Evolutionary conservation across 306 rosid species (phyloP), one percentile per base, ranked within the genome.

Genomic region (Vigna radiata): DNA sequence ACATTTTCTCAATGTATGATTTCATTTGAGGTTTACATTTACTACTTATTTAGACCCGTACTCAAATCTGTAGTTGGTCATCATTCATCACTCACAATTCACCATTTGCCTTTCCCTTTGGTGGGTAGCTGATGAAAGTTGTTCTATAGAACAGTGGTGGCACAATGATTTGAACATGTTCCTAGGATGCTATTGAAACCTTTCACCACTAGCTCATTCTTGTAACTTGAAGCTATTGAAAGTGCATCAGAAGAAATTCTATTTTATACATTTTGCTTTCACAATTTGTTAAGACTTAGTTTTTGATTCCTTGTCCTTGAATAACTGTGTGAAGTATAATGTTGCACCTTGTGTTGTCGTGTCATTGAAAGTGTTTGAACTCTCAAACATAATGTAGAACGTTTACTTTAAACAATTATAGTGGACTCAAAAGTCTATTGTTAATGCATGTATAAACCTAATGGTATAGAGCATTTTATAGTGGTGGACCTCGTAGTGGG

Each of bases 401-500:
- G 2, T 23, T 44, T 44, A 29, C 7, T 11, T 49, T 27, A 3
- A 48, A n/a, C 21, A 53, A 36, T 10, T 0, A n/a, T 48, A 71
- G 21, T 36, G 33, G 64, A 53, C n/a, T 18, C 12, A 53, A 52
- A 17, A 5, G 36, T 2, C 50, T 4, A 52, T 52, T 70, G 50
- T 71, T 53, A 1, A 71, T 18, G 36, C 29, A 53, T 52, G 56
- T 15, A 44, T 68, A 46, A 46, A 17, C 49, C 64, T 49, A 76
- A 52, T 65, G 73, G 27, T 0, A 48, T 36, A 37, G 52, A 63
- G 63, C 63, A 47, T 49, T 62, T 14, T 21, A 21, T 61, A 17
- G 61, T 75, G 79, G 79, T 31, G 61, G 50, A 13, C 49, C 73
- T 36, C 49, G 8, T 29, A 8, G 58, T 46, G 70, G 78, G 46